Conservation (phyloP, 768 basidiomycete species). For the Suillus hirtellus region DNA sequence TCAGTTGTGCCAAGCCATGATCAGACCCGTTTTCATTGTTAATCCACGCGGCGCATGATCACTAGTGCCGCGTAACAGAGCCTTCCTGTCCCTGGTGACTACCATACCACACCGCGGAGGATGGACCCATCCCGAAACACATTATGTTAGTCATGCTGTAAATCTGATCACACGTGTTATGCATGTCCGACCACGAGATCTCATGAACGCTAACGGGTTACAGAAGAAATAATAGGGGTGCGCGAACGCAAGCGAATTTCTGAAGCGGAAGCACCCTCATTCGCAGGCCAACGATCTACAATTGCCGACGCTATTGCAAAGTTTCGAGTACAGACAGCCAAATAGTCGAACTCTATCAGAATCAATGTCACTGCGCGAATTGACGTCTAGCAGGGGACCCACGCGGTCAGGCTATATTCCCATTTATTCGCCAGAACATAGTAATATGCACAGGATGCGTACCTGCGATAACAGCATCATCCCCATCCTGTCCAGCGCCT, state of each 20-base stretch:
- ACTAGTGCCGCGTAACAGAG: not conserved
- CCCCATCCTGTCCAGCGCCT: not conserved
- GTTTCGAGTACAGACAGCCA: not conserved
- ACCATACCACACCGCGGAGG: not conserved
- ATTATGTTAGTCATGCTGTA: not conserved
- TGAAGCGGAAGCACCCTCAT: not conserved
- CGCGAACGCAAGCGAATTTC: not conserved
- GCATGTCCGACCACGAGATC: not conserved
- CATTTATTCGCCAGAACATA: not conserved
- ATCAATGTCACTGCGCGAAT: not conserved
- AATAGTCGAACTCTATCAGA: not conserved
- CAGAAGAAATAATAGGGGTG: not conserved
- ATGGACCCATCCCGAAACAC: not conserved
- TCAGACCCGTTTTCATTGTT: not conserved
- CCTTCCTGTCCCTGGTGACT: slow-evolving; percentile 6
- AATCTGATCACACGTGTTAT: not conserved
- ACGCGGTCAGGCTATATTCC: not conserved
- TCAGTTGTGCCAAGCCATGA: not conserved
- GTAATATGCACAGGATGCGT: not conserved
- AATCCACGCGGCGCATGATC: not conserved
- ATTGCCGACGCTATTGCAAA: not conserved
- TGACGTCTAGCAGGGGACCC: not conserved
- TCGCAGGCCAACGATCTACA: not conserved
- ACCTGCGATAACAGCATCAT: not conserved
- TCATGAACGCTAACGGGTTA: not conserved